Base-by-base conservation (phyloP, 2,329 filamentous ascomycete species). In the Penicillium psychrosexuale region DNA sequence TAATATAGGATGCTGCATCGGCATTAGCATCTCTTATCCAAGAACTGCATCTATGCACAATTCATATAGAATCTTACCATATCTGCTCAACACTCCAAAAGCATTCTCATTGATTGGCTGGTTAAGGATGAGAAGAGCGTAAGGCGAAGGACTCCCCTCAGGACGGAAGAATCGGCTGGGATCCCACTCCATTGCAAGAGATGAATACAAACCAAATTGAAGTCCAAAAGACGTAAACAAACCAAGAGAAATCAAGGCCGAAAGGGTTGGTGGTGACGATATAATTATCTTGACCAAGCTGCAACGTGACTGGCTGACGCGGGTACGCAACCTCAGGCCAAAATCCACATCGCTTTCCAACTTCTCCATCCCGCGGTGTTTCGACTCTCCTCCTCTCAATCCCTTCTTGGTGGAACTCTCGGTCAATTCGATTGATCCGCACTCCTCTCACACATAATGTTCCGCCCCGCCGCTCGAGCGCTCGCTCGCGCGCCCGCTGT, bases 121-220 rank as follows among this genome's bases (percentile, higher is more conserved):
- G 63, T 88, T 86, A 17, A 88, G 74, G 40, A 87, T 74, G 42
- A 88, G 66, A 39, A 88, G 71, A 6, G 79, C 80, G 79, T 59
- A 67, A 65, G 50, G 64, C 51, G 38, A 62, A 56, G 38, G 62
- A 60, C 37, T 65, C 47, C 61, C 59, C 31, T 60, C 52, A n/a
- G 65, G 61, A 46, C 67, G 64, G 57, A 77, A 75, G 62, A 75
- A 75, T 39, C 68, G 69, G 30, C 72, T 72, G 12, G 74, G 73
- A 68, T 76, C 64, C 74, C 73, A 75, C 55, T 73, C 68, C 71
- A 72, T 71, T 47, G 11, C 8, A 45, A 43, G 24, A 34, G 19
- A 15, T 40, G 15, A 40, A 28, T 15, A 19, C 11, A 31, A 33
- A n/a, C 5, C 17, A n/a, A 30, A 22, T 6, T 0, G 13, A n/a